Evolutionary conservation across 495 filamentous ascomycete genomes (phyloP), one percentile per base, ranked within the genome.

Genomic region (Aspergillus campestris): DNA sequence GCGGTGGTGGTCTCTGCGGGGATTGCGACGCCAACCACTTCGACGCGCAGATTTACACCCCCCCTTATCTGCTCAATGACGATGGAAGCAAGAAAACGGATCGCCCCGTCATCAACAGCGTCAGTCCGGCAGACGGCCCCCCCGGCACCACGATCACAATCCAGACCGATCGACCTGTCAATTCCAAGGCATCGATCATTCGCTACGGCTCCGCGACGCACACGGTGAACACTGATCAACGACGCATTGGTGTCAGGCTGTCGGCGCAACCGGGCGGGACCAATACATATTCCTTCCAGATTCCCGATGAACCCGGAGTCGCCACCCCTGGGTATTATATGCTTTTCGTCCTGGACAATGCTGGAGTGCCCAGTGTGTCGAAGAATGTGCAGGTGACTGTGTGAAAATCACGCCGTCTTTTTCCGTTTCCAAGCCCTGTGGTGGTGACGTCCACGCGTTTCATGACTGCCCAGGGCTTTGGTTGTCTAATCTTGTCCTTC

Each of bases 191-290:
- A 7, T 60, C 64, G 1, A 47, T 81, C 5, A 47, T 81, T 14
- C 59, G 79, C 15, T 57, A 69, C 15, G 67, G 75, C 15, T 66
- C 64, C 2, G 59, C 60, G 7, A 79, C 79, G 9, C 79, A 82
- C 45, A 73, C 75, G 1, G 69, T 82, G 36, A 73, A 82, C 50
- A 81, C 75, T 1, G 78, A 79, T 48, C 78, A 82, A 56, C 60
- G 78, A 8, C 70, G 77, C 3, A 62, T 81, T 35, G 60, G 65
- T 1, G 59, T 79, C 8, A 7, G 27, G 59, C 65, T 1, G 59
- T 79, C 8, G 12, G 13, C 7, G 13, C 34, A 42, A 51, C 14
- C 53, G 5, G 48, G 29, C 12, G 56, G 52, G 49, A 3, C 47
- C 41, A 27, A 30, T 18, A 47, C 43, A 2, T 63, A 59, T 40